Base-by-base conservation (phyloP, 495 filamentous ascomycete genomes). In the Aspergillus bridgeri region DNA sequence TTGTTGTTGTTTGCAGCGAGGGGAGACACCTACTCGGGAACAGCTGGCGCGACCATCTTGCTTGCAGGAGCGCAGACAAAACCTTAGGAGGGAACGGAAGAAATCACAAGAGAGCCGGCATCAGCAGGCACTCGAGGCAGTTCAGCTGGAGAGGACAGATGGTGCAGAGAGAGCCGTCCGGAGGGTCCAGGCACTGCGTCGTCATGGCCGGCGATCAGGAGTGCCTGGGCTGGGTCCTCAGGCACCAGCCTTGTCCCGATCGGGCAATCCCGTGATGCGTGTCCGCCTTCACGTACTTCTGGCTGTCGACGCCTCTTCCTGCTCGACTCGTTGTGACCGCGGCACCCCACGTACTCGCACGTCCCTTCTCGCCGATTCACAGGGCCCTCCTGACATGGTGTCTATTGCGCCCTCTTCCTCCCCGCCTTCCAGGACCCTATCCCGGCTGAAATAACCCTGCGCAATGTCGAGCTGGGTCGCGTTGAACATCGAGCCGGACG, bases 401-500 rank as follows among this genome's bases (percentile, higher is more conserved):
- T 20, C 42, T 17, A 43, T 21, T n/a, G 50, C 27, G 13, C 27
- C 53, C 8, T 33, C 27, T 44, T 21, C 21, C 46, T 20, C 59
- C 42, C 48, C 58, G 55, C 53, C 46, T 24, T 53, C 49, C 53
- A 55, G 42, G 53, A 57, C 20, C 47, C 50, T 21, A 52, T 48
- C 29, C 55, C 54, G 58, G 17, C 61, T 64, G 38, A 58, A 66
- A 63, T 54, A 64, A 64, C 22, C 62, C 65, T 42, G 49, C 68
- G 67, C 27, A 51, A 78, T 79, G 75, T 69, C 73, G 52, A 76
- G 81, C 61, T 97, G 91, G 69, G 83, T 85, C 42, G 89, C 94
- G 45, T 81, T 97, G 68, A 98, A 98, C 61, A 83, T 97, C 66
- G 91, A 96, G 65, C 91, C 90, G 7, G 94, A 96, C 66, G 90